Percentiles rank a stretch among this genome's conserved stretches.
These are phyloP conservation scores for Penicillium vulpinum DNA, from an alignment of 2,329 filamentous ascomycete genomes.

Conservation along the genomic window DNA sequence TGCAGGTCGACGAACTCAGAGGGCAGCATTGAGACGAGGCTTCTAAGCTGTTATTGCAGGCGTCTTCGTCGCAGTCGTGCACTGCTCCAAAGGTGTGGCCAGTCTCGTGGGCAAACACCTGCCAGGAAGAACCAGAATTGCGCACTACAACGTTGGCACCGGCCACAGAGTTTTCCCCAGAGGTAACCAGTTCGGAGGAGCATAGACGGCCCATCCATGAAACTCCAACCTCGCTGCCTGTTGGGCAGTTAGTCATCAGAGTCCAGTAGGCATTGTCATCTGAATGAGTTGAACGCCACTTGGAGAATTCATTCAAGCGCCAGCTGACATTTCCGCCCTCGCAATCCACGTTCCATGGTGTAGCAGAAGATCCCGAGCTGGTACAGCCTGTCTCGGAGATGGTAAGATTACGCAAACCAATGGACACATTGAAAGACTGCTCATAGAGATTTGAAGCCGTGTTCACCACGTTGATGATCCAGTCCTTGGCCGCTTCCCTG, in stretches of 20 bases:
- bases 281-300: constrained; percentile 74
- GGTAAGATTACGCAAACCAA: constrained; percentile 83
- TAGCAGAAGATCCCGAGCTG: constrained; percentile 62
- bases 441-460: constrained; percentile 86
- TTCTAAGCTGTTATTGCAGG: constrained; percentile 66
- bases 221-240: constrained; percentile 80
- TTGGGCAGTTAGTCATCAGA: constrained; percentile 77
- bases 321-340: constrained; percentile 60
- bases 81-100: constrained; percentile 95
- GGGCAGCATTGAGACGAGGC: constrained; percentile 76
- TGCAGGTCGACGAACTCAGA: constrained; percentile 64
- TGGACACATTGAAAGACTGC: constrained; percentile 87
- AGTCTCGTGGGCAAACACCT: constrained; percentile 90
- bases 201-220: constrained; percentile 93
- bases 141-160: constrained; percentile 87
- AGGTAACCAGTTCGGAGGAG: constrained; percentile 53
- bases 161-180: constrained; percentile 68
- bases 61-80: constrained; percentile 76
- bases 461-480: constrained; percentile 83
- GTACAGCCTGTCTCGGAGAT: constrained; percentile 76
- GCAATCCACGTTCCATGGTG: constrained; percentile 84
- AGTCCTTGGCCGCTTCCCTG: constrained; percentile 63
- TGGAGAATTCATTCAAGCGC: constrained; percentile 82
- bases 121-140: constrained; percentile 83
- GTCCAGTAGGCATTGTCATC: constrained; percentile 95